Conservation (phyloP, 1,139 yeast species). For the Debaryomyces subglobosus region DNA sequence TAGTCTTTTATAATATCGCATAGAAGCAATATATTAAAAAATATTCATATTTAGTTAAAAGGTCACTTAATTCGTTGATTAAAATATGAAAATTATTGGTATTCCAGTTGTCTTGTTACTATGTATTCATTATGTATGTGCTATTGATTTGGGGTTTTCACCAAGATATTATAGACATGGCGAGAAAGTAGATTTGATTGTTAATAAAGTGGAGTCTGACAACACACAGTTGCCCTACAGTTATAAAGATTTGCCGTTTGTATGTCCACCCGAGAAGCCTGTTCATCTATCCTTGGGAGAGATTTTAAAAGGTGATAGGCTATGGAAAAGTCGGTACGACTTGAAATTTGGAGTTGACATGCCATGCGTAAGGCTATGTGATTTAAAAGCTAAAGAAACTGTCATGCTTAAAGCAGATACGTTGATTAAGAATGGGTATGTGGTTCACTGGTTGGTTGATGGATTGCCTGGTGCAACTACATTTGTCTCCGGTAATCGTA, state of each 20-base stretch:
- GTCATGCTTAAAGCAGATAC: constrained; percentile 61
- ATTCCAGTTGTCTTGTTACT: constrained; percentile 1
- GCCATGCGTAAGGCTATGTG: constrained; percentile 70
- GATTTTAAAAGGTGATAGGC: constrained; percentile 78
- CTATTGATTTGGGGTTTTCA: constrained; percentile 21
- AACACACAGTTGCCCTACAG: constrained; percentile 77
- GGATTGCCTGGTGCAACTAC: constrained; percentile 91
- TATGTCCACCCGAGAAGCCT: constrained; percentile 74
- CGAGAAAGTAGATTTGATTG: constrained; percentile 68
- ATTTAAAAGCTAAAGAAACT: constrained; percentile 46
- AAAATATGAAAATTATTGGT: constrained; percentile 3
- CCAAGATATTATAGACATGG: constrained; percentile 46
- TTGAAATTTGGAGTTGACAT: constrained; percentile 63
- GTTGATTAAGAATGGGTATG: constrained; percentile 69
- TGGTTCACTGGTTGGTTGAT: constrained; percentile 83
- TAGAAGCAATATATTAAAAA: neutral
- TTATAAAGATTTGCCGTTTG: constrained; percentile 77
- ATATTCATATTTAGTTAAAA: neutral
- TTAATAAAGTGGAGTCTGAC: constrained; percentile 80
- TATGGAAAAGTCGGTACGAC: constrained; percentile 73
- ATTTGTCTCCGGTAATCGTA: constrained; percentile 62
- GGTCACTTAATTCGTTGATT: neutral
- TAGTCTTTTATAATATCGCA: neutral
- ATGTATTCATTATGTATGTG: constrained; percentile 8
- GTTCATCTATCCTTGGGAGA: constrained; percentile 75